Evolutionary conservation across 2,329 filamentous ascomycete genomes (phyloP).

Genomic region (Bertia moriformis): DNA sequence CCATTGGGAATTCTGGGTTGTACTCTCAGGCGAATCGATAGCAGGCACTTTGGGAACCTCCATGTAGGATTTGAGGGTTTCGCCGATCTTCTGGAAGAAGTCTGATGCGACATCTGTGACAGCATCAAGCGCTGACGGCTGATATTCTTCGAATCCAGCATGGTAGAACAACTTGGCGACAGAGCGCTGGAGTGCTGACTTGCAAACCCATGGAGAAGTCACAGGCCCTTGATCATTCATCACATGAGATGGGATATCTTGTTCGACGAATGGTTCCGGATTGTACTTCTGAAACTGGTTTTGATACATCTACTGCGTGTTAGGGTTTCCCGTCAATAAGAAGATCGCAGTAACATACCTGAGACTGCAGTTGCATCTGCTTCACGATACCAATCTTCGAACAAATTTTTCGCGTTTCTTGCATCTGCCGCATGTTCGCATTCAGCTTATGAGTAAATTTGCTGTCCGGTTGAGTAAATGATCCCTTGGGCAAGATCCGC

Average conservation of each 20-base stretch:
- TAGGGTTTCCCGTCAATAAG: slow-evolving; percentile 1
- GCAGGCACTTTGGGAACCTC: slow-evolving; percentile 66
- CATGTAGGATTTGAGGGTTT: slow-evolving; percentile 67
- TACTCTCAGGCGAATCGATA: slow-evolving; percentile 14
- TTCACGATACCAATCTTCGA: slow-evolving; percentile 96
- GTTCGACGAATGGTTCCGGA: slow-evolving; percentile 73
- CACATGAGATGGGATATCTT: slow-evolving; percentile 77
- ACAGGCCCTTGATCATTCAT: slow-evolving; percentile 77
- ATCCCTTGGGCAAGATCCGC: slow-evolving; percentile 58
- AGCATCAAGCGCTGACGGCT: slow-evolving; percentile 81
- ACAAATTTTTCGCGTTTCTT: slow-evolving; percentile 88
- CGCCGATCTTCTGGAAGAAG: slow-evolving; percentile 74
- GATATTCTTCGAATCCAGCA: slow-evolving; percentile 90
- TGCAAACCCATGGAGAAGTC: slow-evolving; percentile 70
- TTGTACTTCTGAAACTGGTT: slow-evolving; percentile 98
- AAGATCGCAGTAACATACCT: slow-evolving; percentile 37
- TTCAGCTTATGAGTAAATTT: slow-evolving; percentile 68
- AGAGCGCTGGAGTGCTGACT: slow-evolving; percentile 73
- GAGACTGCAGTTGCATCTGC: slow-evolving; percentile 97
- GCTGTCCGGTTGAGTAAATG: slow-evolving; percentile 63
- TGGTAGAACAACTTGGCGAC: slow-evolving; percentile 93
- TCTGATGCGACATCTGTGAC: slow-evolving; percentile 79
- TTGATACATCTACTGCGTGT: slow-evolving; percentile 60
- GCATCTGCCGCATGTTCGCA: slow-evolving; percentile 83
- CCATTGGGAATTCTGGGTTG: slow-evolving; percentile 24